A percentile compares a stretch with the other conserved stretches of the same genome.
Evolutionary conservation across 441 rosid genomes (phyloP).

Genomic region (Erysimum cheiri): DNA sequence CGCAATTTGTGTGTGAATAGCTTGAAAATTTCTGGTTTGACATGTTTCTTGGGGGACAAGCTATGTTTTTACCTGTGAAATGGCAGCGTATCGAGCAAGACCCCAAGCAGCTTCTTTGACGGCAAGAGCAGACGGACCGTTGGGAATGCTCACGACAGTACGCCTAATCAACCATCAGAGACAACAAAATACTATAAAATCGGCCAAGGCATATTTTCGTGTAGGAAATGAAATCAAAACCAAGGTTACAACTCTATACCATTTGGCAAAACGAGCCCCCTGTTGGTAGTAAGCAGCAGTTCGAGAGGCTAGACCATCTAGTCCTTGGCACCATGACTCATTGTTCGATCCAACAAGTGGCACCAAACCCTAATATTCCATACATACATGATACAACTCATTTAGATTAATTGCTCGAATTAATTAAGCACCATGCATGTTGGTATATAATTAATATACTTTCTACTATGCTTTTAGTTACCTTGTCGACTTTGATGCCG

Average conservation of each 20-base stretch:
- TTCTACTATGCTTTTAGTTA: slow-evolving; percentile 29
- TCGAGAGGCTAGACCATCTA: slow-evolving; percentile 89
- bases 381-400: background rate
- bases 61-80: slow-evolving; percentile 65
- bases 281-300: slow-evolving; percentile 95
- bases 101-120: slow-evolving; percentile 99
- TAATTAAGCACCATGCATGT: slow-evolving; percentile 12
- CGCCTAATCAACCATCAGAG: slow-evolving; percentile 61
- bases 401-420: too few relatives aligned
- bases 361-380: slow-evolving; percentile 75
- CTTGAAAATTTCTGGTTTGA: background rate
- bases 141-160: slow-evolving; percentile 97
- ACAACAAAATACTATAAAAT: slow-evolving; percentile 8
- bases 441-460: slow-evolving; percentile 6
- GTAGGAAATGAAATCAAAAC: background rate
- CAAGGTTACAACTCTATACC: slow-evolving; percentile 41
- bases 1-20: slow-evolving; percentile 25
- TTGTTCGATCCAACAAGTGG: slow-evolving; percentile 83
- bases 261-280: slow-evolving; percentile 99
- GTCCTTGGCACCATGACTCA: slow-evolving; percentile 99
- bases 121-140: slow-evolving; percentile 91
- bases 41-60: slow-evolving; percentile 18
- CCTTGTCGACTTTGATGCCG: slow-evolving; percentile 96
- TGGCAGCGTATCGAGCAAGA: slow-evolving; percentile 94
- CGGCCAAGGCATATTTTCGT: background rate